Conservation (phyloP, 2,329 filamentous ascomycete species). For the Fusarium nelsonii region DNA sequence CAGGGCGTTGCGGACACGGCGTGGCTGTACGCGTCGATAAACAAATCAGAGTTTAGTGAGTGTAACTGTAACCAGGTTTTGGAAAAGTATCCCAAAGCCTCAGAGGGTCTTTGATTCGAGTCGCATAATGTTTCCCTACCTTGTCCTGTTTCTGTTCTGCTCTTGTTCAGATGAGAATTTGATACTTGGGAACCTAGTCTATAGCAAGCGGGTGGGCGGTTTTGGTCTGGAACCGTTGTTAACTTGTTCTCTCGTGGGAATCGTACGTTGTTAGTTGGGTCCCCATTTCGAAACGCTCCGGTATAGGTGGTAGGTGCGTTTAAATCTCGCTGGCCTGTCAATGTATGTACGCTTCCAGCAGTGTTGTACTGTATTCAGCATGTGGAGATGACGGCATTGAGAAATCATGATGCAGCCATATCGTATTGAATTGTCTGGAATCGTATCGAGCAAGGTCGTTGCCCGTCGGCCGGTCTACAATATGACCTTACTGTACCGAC, state of each 20-base stretch:
- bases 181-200: background rate
- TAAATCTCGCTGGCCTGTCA: conserved; percentile 3
- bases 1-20: conserved; percentile 15
- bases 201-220: background rate
- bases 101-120: conserved; percentile 23
- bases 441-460: conserved; percentile 20
- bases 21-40: conserved; percentile 35
- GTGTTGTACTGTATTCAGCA: conserved; percentile 18
- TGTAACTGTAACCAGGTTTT: conserved; percentile 29
- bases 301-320: conserved; percentile 26
- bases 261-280: conserved; percentile 38
- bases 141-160: background rate
- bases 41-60: conserved; percentile 33
- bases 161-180: background rate
- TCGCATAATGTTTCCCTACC: conserved; percentile 16
- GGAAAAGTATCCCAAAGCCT: conserved; percentile 16
- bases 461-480: conserved; percentile 17
- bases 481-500: conserved; percentile 10
- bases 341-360: background rate
- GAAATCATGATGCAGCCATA: conserved; percentile 41
- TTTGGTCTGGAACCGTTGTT: conserved; percentile 29
- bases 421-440: conserved; percentile 27
- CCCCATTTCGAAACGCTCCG: conserved; percentile 33
- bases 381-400: conserved; percentile 38
- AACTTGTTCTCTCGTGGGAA: conserved; percentile 7